A percentile compares a stretch with the other conserved stretches of the same genome.
phyloP scores from a whole-genome alignment of 1,284 basidiomycete species.

The Tilletia caries region DNA sequence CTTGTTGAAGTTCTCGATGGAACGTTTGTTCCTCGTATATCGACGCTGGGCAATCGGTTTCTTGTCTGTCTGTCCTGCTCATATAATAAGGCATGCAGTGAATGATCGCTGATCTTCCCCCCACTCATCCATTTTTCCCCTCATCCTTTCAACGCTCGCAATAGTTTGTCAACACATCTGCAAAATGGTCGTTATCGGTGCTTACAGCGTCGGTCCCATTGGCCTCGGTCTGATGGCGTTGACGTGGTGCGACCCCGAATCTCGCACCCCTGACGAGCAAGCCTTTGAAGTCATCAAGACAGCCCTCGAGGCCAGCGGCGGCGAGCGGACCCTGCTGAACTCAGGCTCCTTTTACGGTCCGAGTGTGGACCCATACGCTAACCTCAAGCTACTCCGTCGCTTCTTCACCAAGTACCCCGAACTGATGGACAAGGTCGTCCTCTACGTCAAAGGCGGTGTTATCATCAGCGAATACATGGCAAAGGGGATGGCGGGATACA shows the following conservation, averaged over 20 bases:
- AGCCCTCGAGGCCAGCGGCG: slow-evolving; percentile 59
- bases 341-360: slow-evolving; percentile 58
- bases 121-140: too few species aligned
- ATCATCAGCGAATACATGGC: slow-evolving; percentile 20
- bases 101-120: too few species aligned
- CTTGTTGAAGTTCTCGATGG: too few species aligned
- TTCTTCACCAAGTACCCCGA: slow-evolving; percentile 62
- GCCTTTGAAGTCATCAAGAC: slow-evolving; percentile 64
- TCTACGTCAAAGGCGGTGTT: slow-evolving; percentile 60
- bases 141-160: too few species aligned
- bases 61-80: too few species aligned
- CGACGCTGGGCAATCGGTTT: too few species aligned
- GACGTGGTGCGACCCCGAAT: background rate
- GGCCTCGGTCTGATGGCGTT: background rate
- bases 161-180: too few species aligned
- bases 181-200: background rate
- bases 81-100: too few species aligned
- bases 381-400: slow-evolving; percentile 57
- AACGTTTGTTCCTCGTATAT: too few species aligned
- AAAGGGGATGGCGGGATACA: slow-evolving; percentile 28
- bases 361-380: slow-evolving; percentile 49
- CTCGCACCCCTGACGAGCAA: slow-evolving; percentile 59
- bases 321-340: slow-evolving; percentile 55
- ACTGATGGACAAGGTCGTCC: slow-evolving; percentile 60
- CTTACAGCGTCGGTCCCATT: background rate